phyloP scores from a whole-genome alignment of 2,329 filamentous ascomycete species.

The Dothistroma septosporum region DNA sequence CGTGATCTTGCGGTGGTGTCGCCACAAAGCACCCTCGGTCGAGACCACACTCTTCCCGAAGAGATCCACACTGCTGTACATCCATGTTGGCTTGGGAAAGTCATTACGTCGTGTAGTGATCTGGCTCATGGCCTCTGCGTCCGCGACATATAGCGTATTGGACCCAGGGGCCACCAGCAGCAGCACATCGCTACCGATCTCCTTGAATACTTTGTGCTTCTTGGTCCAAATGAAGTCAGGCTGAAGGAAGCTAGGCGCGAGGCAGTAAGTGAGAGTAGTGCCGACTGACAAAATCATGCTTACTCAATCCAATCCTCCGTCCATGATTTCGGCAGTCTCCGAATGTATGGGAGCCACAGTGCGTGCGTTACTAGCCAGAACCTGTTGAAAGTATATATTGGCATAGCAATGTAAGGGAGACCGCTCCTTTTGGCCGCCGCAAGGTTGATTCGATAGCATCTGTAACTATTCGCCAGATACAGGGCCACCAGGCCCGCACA shows the following conservation, averaged over 20 bases:
- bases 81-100: constrained; percentile 64
- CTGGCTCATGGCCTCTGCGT: constrained; percentile 62
- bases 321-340: constrained; percentile 51
- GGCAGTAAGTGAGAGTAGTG: background rate
- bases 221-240: constrained; percentile 58
- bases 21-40: constrained; percentile 66
- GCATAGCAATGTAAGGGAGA: constrained; percentile 42
- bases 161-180: constrained; percentile 57
- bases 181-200: constrained; percentile 58
- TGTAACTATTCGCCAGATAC: constrained; percentile 36
- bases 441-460: constrained; percentile 40
- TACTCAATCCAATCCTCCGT: constrained; percentile 52
- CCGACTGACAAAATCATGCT: background rate
- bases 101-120: constrained; percentile 63
- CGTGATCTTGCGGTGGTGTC: constrained; percentile 67
- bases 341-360: constrained; percentile 55
- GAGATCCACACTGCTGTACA: constrained; percentile 57
- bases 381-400: constrained; percentile 47
- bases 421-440: constrained; percentile 45
- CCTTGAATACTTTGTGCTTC: constrained; percentile 55
- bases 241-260: constrained; percentile 46
- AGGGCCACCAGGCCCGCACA: constrained; percentile 33
- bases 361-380: constrained; percentile 55
- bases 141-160: constrained; percentile 55
- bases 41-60: constrained; percentile 70